phyloP scores from a whole-genome alignment of 495 filamentous ascomycete species.

The Schizothecium vesticola region DNA sequence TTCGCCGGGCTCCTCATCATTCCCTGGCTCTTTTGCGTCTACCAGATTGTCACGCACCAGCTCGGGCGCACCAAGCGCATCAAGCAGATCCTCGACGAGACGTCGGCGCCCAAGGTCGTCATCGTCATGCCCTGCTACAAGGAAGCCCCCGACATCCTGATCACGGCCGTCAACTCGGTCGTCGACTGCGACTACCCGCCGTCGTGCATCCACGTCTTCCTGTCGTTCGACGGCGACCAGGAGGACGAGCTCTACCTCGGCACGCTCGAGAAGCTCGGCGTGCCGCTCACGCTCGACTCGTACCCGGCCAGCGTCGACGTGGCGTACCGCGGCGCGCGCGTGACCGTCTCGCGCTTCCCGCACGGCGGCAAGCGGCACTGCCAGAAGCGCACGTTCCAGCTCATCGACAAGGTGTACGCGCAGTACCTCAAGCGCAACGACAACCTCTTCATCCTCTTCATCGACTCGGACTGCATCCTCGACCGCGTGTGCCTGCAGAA shows the following conservation, averaged over 20 bases:
- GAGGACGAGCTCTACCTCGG: conserved; percentile 86
- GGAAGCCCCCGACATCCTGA: conserved; percentile 77
- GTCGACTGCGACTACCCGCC: conserved; percentile 94
- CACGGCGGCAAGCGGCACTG: conserved; percentile 93
- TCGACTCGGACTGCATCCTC: conserved; percentile 96
- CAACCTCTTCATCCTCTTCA: conserved; percentile 93
- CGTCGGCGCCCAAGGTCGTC: conserved; percentile 86
- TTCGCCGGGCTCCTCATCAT: conserved; percentile 79
- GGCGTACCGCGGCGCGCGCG: conserved; percentile 69
- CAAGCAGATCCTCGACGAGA: conserved; percentile 78
- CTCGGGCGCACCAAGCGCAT: conserved; percentile 76
- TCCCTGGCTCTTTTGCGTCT: conserved; percentile 91
- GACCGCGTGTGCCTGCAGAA: conserved; percentile 93
- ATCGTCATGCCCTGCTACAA: conserved; percentile 98
- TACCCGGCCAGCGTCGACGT: conserved; percentile 93
- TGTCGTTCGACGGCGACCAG: conserved; percentile 89
- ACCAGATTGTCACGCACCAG: conserved; percentile 79
- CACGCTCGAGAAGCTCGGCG: conserved; percentile 81
- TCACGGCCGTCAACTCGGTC: conserved; percentile 86
- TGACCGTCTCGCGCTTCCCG: conserved; percentile 89
- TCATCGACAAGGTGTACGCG: conserved; percentile 90
- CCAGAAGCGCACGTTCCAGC: conserved; percentile 89
- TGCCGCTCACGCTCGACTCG: conserved; percentile 66
- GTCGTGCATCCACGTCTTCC: conserved; percentile 89
- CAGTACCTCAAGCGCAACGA: conserved; percentile 86